Base-by-base conservation (phyloP, 1,284 basidiomycete genomes). In the Cyathus pygmaeus region DNA sequence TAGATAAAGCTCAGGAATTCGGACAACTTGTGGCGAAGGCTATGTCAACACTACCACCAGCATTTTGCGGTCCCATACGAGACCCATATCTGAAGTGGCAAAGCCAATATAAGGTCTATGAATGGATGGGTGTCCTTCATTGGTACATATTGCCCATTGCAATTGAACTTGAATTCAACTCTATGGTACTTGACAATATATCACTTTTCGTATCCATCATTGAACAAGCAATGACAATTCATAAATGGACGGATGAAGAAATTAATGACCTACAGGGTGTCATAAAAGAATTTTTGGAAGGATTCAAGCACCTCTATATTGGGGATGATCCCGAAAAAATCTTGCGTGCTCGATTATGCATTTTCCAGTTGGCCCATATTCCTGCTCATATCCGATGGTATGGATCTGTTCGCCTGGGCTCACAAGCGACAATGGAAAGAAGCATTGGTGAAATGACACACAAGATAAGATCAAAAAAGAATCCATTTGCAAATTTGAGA, bases 281-380 rank as follows among this genome's bases (percentile, higher is more conserved):
- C n/a, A 70, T 74, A n/a, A 55, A 54, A 2, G 39, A 62, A 7
- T 76, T 76, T 46, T 62, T 75, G 4, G 17, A 21, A 4, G 62
- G 57, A 6, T 76, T 63, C 59, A 65, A 76, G 53, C 24, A 49
- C 1, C 47, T 76, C 1, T 74, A 75, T 60, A 59, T 76, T 62
- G 69, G 57, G 2, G 36, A 57, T 2, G 56, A 71, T 46, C 69
- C 71, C 3, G 63, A 68, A 41, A 71, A 72, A 19, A 68, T 71
- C 13, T 53, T 21, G 5, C 42, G 69, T 11, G 53, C 61, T 24
- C 53, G 68, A n/a, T 59, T 75, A 9, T 75, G 71, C 36, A 59
- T 75, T 13, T 76, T 76, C 53, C 72, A 76, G 55, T 57, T 75
- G 2, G 66, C 73, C 46, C 70, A 74, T 57, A 47, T 75, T 24